Conservation (phyloP, 495 filamentous ascomycete genomes). For the Talaromyces ruber region DNA sequence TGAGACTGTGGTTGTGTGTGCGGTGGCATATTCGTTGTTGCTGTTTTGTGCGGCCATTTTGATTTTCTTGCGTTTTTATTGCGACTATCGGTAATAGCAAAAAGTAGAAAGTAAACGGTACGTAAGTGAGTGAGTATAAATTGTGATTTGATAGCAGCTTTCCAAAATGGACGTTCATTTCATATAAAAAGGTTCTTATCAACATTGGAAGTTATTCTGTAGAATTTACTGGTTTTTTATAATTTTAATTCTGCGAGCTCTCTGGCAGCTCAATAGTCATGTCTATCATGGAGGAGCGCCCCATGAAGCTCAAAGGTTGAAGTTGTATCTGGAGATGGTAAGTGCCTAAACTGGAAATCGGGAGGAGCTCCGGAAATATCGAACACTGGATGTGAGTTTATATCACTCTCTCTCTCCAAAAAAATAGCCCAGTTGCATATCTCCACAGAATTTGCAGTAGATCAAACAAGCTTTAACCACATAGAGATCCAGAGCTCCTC, state of each 20-base stretch:
- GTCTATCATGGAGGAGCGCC: background rate
- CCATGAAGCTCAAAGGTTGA: background rate
- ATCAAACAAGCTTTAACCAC: background rate
- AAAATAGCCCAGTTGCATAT: background rate
- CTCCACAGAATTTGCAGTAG: background rate
- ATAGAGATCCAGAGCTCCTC: background rate
- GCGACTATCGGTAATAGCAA: background rate
- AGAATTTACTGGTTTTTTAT: background rate
- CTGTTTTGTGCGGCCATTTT: background rate
- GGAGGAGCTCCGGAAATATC: background rate
- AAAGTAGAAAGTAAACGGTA: background rate
- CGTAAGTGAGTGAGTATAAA: background rate
- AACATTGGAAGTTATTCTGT: background rate
- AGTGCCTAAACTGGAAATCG: background rate
- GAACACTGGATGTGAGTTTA: background rate
- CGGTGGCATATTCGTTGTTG: conserved; percentile 21
- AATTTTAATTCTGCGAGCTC: background rate
- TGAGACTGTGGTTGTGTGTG: conserved; percentile 22
- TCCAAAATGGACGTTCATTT: background rate
- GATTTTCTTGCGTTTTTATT: background rate
- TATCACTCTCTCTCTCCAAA: background rate
- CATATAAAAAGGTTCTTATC: background rate
- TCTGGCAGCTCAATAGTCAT: background rate
- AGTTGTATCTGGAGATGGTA: background rate
- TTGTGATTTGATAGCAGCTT: background rate